These are phyloP conservation scores for Leishmania lainsoni DNA, from an alignment of 208 protist genomes.

Conservation along the genomic window DNA sequence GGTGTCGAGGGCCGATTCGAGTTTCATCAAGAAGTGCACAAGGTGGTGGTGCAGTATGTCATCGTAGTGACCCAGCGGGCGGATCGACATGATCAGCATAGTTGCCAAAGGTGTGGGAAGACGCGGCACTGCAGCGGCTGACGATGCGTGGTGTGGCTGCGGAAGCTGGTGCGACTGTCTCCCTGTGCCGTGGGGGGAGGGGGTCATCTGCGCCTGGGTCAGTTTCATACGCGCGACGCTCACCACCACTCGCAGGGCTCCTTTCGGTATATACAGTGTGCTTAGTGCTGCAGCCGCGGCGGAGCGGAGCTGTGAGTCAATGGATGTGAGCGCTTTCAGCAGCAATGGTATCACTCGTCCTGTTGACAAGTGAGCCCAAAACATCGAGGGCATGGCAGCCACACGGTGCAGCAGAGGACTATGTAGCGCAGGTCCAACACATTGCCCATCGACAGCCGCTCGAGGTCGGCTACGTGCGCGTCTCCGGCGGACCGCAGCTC, in stretches of 20 bases:
- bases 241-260: conserved; percentile 55
- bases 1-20: conserved; percentile 43
- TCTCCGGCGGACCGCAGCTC: conserved; percentile 61
- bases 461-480: conserved; percentile 45
- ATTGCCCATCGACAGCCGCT: conserved; percentile 24
- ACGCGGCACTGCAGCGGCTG: conserved; percentile 41
- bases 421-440: conserved; percentile 84
- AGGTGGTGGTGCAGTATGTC: conserved; percentile 82
- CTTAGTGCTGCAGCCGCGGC: conserved; percentile 53
- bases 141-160: not conserved
- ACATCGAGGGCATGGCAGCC: conserved; percentile 46
- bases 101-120: conserved; percentile 73
- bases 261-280: conserved; percentile 55
- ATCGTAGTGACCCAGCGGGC: conserved; percentile 49
- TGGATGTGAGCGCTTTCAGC: conserved; percentile 74
- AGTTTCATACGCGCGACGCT: conserved; percentile 81
- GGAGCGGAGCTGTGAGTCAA: conserved; percentile 48
- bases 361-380: conserved; percentile 41
- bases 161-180: not conserved
- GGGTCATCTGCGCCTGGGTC: conserved; percentile 36
- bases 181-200: conserved; percentile 27
- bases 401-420: conserved; percentile 83
- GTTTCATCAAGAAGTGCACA: conserved; percentile 62
- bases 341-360: conserved; percentile 67
- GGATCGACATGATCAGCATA: conserved; percentile 63